These are phyloP conservation scores for Marasmius sp. DNA, from an alignment of 1,284 basidiomycete species.

Conservation along the genomic window DNA sequence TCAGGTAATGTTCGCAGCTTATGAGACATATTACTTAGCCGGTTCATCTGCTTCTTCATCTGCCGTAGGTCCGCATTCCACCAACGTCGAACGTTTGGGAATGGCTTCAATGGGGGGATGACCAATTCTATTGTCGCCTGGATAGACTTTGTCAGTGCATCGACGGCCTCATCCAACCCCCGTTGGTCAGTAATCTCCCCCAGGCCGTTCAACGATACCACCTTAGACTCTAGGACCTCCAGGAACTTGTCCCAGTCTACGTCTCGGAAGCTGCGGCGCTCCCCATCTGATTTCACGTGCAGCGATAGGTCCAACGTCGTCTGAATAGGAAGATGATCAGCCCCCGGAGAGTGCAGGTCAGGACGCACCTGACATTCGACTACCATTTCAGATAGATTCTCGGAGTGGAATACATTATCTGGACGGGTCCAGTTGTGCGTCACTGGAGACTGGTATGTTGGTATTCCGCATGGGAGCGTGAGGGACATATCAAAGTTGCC, in stretches of 20 bases:
- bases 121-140: slow-evolving; percentile 15
- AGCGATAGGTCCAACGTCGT: background rate
- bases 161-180: slow-evolving; percentile 10
- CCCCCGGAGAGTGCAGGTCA: background rate
- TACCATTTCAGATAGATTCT: slow-evolving; percentile 7
- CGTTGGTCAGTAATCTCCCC: background rate
- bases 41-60: slow-evolving; percentile 12
- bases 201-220: background rate
- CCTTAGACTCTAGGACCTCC: background rate
- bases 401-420: slow-evolving; percentile 33
- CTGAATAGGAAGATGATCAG: slow-evolving; percentile 5
- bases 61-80: slow-evolving; percentile 27
- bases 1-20: background rate
- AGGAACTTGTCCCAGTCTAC: slow-evolving; percentile 1
- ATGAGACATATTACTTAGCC: slow-evolving; percentile 6
- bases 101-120: slow-evolving; percentile 22
- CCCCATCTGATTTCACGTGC: background rate
- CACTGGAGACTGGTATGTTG: slow-evolving; percentile 25
- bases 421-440: slow-evolving; percentile 29
- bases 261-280: background rate
- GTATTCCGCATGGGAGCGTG: slow-evolving; percentile 25
- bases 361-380: background rate
- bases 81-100: slow-evolving; percentile 28
- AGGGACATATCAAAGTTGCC: slow-evolving; percentile 19
- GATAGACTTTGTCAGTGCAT: slow-evolving; percentile 17